Base-by-base conservation (phyloP, 1,284 basidiomycete species). In the Ganoderma multipileum region DNA sequence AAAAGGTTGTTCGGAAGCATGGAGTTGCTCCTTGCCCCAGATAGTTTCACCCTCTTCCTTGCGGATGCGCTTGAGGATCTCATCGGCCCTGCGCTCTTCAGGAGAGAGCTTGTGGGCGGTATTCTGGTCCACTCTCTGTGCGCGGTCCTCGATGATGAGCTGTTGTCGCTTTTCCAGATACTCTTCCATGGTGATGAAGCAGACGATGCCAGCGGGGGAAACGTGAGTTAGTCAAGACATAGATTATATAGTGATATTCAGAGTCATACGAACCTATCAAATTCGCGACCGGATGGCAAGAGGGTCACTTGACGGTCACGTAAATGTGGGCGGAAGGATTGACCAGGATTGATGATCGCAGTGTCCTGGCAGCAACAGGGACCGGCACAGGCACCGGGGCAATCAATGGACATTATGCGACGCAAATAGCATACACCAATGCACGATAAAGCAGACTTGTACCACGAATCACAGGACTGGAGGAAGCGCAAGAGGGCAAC, bases 1-100 rank as follows among this genome's bases (percentile, higher is more conserved):
- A 72, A 91, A 92, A 0, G 88, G 83, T 75, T 91, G 86, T 61
- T 68, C 67, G 2, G 67, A 61, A 0, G 67, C 63, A 55, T 68
- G 50, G 2, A 59, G 36, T 26, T 67, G 63, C 7, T 88, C 84
- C 54, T 80, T 79, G 41, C 74, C 82, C 91, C 91, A 93, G 38
- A 92, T 81, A 0, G 84, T 81, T 26, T 78, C 75, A 0, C 85
- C 87, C 73, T 93, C 91, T n/a, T 75, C 72, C 0, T 80, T 76
- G 55, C 89, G 86, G 64, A 93, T 84, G 28, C 78, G 75, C 33
- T 89, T 82, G 50, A 90, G 77, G 50, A 89, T 81, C 69, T 79
- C 77, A 69, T 91, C 91, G 2, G 90, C 91, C 58, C 84, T 79
- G 14, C 72, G 69, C 77, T 90, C 88, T 1, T 79, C 76, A 5